phyloP scores from a whole-genome alignment of 2,329 filamentous ascomycete species.

The Xylaria sp. region DNA sequence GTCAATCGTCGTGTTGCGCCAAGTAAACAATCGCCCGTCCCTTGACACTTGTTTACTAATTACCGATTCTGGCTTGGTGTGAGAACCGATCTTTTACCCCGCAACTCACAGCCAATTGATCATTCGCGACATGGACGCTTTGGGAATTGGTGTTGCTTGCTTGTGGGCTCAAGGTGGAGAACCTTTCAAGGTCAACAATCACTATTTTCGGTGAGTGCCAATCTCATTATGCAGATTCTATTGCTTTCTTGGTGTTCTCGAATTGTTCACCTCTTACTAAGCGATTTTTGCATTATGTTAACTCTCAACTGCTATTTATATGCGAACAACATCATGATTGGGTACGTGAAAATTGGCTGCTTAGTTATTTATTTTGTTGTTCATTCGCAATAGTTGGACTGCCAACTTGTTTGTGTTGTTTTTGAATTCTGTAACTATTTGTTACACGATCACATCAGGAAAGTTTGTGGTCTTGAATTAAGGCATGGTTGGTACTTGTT shows the following conservation, averaged over 20 bases:
- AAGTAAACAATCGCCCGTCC: conserved; percentile 33
- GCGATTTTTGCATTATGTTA: too few relatives aligned
- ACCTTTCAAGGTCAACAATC: neutral
- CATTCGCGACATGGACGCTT: conserved; percentile 20
- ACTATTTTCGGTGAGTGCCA: neutral
- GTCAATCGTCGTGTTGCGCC: conserved; percentile 20
- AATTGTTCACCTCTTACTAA: too few relatives aligned
- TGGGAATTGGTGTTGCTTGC: conserved; percentile 17
- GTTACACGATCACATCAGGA: neutral
- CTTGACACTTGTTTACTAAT: conserved; percentile 57
- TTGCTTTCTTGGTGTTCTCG: too few relatives aligned
- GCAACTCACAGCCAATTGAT: conserved; percentile 42
- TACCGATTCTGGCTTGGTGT: conserved; percentile 54
- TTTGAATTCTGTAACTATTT: neutral
- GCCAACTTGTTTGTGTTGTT: neutral
- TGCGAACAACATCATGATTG: neutral
- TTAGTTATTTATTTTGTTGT: neutral
- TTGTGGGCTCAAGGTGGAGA: neutral
- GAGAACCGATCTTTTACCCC: conserved; percentile 26
- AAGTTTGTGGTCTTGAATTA: neutral
- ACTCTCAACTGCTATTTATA: neutral
- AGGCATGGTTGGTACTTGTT: neutral
- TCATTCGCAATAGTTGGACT: neutral
- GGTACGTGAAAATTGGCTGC: neutral
- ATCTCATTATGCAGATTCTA: too few relatives aligned